phyloP scores from a whole-genome alignment of 2,329 filamentous ascomycete species.

The Chaetomium sp. region DNA sequence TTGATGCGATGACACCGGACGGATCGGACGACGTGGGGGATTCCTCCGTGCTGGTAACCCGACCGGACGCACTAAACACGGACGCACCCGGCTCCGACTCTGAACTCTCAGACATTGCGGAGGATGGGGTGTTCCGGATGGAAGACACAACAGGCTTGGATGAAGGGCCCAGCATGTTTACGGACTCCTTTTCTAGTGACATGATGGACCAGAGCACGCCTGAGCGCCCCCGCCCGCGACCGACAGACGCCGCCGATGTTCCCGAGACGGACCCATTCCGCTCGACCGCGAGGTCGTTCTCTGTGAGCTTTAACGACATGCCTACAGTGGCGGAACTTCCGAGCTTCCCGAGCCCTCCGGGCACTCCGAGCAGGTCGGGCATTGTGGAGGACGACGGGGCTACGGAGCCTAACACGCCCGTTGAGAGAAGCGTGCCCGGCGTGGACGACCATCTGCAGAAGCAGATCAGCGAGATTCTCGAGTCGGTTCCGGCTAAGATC shows the following conservation, averaged over 20 bases:
- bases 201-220: constrained; percentile 41
- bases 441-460: constrained; percentile 66
- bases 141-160: constrained; percentile 36
- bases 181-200: constrained; percentile 36
- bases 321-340: constrained; percentile 39
- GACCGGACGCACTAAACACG: not conserved
- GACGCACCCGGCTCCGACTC: constrained; percentile 7
- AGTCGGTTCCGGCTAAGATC: constrained; percentile 72
- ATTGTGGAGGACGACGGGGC: constrained; percentile 43
- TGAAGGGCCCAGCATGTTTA: constrained; percentile 34
- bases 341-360: constrained; percentile 37
- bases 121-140: constrained; percentile 13
- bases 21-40: not conserved
- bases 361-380: constrained; percentile 39
- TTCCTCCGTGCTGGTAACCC: not conserved
- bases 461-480: constrained; percentile 73
- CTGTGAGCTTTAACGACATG: constrained; percentile 39
- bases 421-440: constrained; percentile 32
- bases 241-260: constrained; percentile 35
- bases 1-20: not conserved
- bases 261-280: constrained; percentile 41
- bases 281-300: constrained; percentile 33
- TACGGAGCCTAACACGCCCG: constrained; percentile 31
- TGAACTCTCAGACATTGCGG: constrained; percentile 13
- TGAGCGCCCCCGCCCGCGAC: constrained; percentile 31